Base-by-base conservation (phyloP, 2,329 filamentous ascomycete genomes). In the Colletotrichum sidae region DNA sequence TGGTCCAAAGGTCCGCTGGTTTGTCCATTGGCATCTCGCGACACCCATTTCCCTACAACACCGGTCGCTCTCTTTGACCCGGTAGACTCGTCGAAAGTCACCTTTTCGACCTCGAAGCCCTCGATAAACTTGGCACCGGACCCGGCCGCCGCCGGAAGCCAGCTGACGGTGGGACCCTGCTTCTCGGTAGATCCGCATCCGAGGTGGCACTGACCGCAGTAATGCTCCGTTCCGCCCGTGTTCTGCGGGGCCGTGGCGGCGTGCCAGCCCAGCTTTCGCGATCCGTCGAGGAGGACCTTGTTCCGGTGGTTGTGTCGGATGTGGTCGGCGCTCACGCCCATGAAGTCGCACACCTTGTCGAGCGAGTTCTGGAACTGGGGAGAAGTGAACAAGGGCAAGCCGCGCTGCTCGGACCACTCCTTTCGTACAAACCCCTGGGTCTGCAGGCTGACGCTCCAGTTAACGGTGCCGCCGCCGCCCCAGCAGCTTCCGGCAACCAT, bases 401-500 rank as follows among this genome's bases (percentile, higher is more conserved):
- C 89, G 13, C 79, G 72, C 52, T 82, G 77, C 55, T 86, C 81
- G 0, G 92, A 90, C 94, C 95, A 97, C 77, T 97, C 93, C 69
- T 88, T 82, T 4, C 94, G 87, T 1, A 97, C 92, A 69, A 84
- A 92, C 34, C 86, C 88, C 73, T 95, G 92, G 0, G 92, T 91
- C 70, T 84, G 82, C 55, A 89, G 79, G 55, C 80, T 81, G 8
- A 87, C 86, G 72, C 84, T 91, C 94, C 94, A 97, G 77, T 97
- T 97, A 71, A 97, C 79, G 0, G 92, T 93, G 6, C 94, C 94
- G 60, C 94, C 94, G 46, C 94, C 94, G 37, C 94, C 94, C 88
- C 91, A 97, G 38, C 87, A 87, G 60, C 88, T 86, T 2, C 92
- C 94, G 0, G 91, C 87, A 3, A 92, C 75, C 11, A 95, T 76